phyloP scores from a whole-genome alignment of 1,284 basidiomycete genomes.

The Tremellales sp. region DNA sequence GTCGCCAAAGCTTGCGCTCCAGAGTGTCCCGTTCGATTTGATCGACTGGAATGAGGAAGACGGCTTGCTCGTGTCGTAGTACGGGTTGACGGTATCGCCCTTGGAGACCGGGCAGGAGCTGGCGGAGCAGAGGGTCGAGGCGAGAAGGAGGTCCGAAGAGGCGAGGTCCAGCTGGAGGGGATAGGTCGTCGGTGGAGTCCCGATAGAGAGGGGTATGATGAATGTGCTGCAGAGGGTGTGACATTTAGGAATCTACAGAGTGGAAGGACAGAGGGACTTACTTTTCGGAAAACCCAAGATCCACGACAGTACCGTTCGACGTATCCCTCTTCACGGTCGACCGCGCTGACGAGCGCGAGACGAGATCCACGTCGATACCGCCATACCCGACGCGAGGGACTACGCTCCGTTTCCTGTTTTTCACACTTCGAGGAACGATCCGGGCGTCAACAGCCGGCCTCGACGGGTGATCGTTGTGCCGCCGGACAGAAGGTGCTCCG shows the following conservation, averaged over 20 bases:
- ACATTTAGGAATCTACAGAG: neutral
- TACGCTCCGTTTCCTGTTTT: neutral
- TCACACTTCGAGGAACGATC: neutral
- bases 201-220: slow-evolving; percentile 36
- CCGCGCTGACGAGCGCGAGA: neutral
- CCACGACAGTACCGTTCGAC: slow-evolving; percentile 13
- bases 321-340: slow-evolving; percentile 3
- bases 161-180: slow-evolving; percentile 45
- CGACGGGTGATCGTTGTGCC: neutral
- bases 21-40: slow-evolving; percentile 28
- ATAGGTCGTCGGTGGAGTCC: slow-evolving; percentile 34
- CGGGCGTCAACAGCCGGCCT: neutral
- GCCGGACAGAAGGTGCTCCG: neutral
- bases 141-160: slow-evolving; percentile 41
- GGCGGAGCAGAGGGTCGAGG: slow-evolving; percentile 34
- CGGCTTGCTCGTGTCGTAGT: slow-evolving; percentile 28
- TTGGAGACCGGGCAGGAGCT: slow-evolving; percentile 24
- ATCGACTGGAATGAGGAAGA: slow-evolving; percentile 24
- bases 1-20: slow-evolving; percentile 33
- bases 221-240: slow-evolving; percentile 26
- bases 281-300: slow-evolving; percentile 16
- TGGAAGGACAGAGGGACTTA: slow-evolving; percentile 6
- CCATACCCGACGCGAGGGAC: slow-evolving; percentile 4
- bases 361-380: slow-evolving; percentile 9
- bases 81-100: slow-evolving; percentile 23